These are phyloP conservation scores for Dunaliella sp. DNA, from an alignment of 139 green algal genomes.

Conservation along the genomic window DNA sequence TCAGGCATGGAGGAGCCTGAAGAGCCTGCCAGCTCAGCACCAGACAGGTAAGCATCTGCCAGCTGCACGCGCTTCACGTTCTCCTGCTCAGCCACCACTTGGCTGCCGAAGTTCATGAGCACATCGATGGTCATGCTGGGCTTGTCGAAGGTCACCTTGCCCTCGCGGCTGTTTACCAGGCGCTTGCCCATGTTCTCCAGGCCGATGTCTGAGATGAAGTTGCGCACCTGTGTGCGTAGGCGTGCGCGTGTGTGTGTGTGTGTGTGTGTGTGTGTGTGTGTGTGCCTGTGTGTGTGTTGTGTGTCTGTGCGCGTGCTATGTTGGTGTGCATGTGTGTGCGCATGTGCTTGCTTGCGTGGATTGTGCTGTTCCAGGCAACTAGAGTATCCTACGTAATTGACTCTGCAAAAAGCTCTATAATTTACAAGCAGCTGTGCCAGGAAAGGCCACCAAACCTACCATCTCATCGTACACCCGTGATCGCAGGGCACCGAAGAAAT, in stretches of 20 bases:
- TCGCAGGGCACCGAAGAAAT: constrained; percentile 89
- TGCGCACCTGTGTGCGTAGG: constrained; percentile 68
- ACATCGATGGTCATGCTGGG: constrained; percentile 82
- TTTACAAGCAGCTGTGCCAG: no score
- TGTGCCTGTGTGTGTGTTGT: no score
- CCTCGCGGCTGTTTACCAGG: constrained; percentile 89
- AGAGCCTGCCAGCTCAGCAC: constrained; percentile 80
- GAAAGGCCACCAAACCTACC: no score
- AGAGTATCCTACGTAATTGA: no score
- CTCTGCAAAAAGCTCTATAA: no score
- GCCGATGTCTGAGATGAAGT: constrained; percentile 79
- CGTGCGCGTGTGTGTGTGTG: no score
- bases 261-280: no score
- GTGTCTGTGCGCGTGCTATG: no score
- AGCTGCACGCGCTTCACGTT: constrained; percentile 99
- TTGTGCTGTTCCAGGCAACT: no score
- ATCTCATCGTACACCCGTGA: constrained; percentile 14
- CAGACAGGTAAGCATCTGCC: constrained; percentile 87
- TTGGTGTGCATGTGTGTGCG: no score
- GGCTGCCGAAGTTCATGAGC: constrained; percentile 87
- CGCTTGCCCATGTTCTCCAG: constrained; percentile 85
- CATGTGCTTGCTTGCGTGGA: no score
- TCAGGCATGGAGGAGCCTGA: constrained; percentile 73
- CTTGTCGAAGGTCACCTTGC: constrained; percentile 81
- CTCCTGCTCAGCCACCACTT: constrained; percentile 94